Conservation (phyloP, 129 eudicot genomes). For the Artemisia annua region DNA sequence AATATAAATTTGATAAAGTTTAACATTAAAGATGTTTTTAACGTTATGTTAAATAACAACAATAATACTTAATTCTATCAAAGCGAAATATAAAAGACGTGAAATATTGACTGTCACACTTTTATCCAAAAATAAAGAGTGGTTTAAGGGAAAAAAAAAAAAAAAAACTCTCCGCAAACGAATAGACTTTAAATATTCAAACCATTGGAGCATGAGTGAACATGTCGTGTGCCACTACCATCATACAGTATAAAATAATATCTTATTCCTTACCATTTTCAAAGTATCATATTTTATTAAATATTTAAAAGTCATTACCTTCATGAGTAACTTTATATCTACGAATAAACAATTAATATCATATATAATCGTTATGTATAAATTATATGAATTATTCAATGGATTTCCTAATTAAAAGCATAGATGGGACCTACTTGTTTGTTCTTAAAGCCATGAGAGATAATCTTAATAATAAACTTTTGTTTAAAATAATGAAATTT, state of each 20-base stretch:
- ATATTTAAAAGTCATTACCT: constrained; percentile 1
- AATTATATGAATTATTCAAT: constrained; percentile 24
- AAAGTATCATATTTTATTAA: constrained; percentile 18
- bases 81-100: too few relatives aligned
- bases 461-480: constrained; percentile 33
- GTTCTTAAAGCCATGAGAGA: constrained; percentile 34
- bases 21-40: too few relatives aligned
- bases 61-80: too few relatives aligned
- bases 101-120: too few relatives aligned
- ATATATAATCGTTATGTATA: constrained; percentile 9
- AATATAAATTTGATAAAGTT: too few relatives aligned
- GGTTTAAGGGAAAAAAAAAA: too few relatives aligned
- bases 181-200: background rate
- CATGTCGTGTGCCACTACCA: constrained; percentile 78
- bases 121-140: too few relatives aligned
- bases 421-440: constrained; percentile 42
- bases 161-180: too few relatives aligned
- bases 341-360: constrained; percentile 32
- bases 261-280: constrained; percentile 27
- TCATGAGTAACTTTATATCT: constrained; percentile 39
- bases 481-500: background rate
- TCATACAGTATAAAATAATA: constrained; percentile 31
- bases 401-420: constrained; percentile 38
- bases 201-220: constrained; percentile 47
- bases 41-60: too few relatives aligned